phyloP scores from a whole-genome alignment of 495 filamentous ascomycete species.

The Cudoniella acicularis region DNA sequence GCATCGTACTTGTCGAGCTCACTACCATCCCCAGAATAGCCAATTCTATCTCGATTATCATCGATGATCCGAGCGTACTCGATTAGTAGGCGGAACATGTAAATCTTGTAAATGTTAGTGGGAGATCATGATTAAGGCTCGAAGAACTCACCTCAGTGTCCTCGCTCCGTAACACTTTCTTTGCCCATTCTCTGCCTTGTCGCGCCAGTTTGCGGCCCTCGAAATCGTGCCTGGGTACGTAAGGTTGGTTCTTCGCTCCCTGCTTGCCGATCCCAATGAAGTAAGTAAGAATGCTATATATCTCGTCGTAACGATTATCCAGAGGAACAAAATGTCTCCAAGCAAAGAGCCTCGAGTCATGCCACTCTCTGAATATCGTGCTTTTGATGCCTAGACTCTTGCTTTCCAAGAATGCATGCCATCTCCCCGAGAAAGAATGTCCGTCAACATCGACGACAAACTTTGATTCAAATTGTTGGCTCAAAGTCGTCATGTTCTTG shows the following conservation, averaged over 20 bases:
- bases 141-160: constrained; percentile 52
- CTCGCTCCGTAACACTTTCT: constrained; percentile 58
- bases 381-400: constrained; percentile 68
- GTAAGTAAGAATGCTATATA: constrained; percentile 74
- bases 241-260: constrained; percentile 36
- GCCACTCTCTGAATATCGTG: constrained; percentile 75
- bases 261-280: constrained; percentile 60
- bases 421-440: constrained; percentile 67
- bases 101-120: constrained; percentile 35
- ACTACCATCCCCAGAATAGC: constrained; percentile 17
- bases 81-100: constrained; percentile 60
- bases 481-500: constrained; percentile 34
- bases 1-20: background rate
- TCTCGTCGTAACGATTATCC: constrained; percentile 72
- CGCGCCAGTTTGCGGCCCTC: constrained; percentile 55
- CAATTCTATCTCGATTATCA: constrained; percentile 59
- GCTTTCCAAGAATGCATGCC: constrained; percentile 61
- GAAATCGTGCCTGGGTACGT: constrained; percentile 23
- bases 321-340: constrained; percentile 78
- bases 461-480: constrained; percentile 58
- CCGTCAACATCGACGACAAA: constrained; percentile 71
- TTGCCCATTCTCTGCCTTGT: constrained; percentile 65
- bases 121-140: background rate
- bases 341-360: constrained; percentile 62
- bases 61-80: constrained; percentile 66